Evolutionary conservation across 208 protist genomes (phyloP), one percentile per base, ranked within the genome.

Genomic region (Acanthamoeba healyi): DNA sequence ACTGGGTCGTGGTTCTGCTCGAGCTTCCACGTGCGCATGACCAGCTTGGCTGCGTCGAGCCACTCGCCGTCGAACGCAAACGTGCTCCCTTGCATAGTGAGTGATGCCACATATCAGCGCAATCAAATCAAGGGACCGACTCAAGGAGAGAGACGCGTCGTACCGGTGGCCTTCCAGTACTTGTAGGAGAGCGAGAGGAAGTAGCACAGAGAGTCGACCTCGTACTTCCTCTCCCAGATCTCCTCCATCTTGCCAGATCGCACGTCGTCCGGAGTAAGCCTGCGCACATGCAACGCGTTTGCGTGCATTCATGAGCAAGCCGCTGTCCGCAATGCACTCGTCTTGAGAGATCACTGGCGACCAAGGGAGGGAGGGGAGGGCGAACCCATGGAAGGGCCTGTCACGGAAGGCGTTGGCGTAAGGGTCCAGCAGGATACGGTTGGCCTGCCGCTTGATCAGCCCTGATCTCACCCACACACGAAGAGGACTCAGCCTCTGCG

Each of bases 321-420:
- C n/a, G n/a, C n/a, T n/a, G n/a, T 32, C 40, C 72, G 12, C 24
- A 17, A 49, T 29, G 32, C 40, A 32, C 61, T n/a, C n/a, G n/a
- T n/a, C n/a, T n/a, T n/a, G n/a, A n/a, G n/a, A n/a, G n/a, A n/a
- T n/a, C n/a, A n/a, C n/a, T n/a, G n/a, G n/a, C n/a, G n/a, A n/a
- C n/a, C n/a, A n/a, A n/a, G n/a, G n/a, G n/a, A n/a, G n/a, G n/a
- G n/a, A n/a, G n/a, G n/a, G n/a, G n/a, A n/a, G n/a, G 54, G 19
- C 54, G 54, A 5, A 61, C 54, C 24, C 84, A 9, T 10, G 2
- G 44, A 91, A 46, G 34, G 84, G 84, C 14, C 9, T 2, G 7
- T 72, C 54, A 42, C 84, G 84, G 44, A 96, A 97, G 24, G 96
- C 92, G 38, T 97, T 97, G 17, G 96, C 95, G 84, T 96, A 97